Conservation (phyloP, 2,329 filamentous ascomycete species). For the Calonectria pauciramosa region DNA sequence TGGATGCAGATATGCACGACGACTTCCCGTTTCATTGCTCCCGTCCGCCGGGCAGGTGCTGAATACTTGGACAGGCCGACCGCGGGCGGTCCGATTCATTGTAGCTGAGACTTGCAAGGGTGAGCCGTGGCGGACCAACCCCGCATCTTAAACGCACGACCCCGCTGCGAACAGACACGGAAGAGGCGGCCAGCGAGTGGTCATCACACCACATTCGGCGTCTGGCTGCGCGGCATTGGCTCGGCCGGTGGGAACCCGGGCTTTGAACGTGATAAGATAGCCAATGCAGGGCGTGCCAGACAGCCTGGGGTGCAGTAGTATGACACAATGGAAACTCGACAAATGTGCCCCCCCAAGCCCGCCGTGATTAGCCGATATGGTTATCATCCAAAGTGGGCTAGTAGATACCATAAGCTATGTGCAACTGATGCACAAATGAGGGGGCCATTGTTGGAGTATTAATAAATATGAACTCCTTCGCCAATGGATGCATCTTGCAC, state of each 20-base stretch:
- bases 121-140: neutral
- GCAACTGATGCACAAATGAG: neutral
- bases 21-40: neutral
- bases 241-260: neutral
- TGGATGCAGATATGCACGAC: neutral
- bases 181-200: neutral
- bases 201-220: neutral
- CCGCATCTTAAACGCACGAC: neutral
- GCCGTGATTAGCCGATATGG: conserved; percentile 2
- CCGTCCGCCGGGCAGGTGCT: neutral
- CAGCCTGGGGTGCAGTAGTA: conserved; percentile 4
- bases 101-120: neutral
- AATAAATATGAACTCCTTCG: neutral
- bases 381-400: neutral
- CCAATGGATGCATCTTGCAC: neutral
- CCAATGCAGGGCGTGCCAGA: conserved; percentile 10
- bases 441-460: neutral
- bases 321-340: neutral
- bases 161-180: conserved; percentile 1
- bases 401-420: neutral
- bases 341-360: neutral
- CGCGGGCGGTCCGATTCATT: neutral
- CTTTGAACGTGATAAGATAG: neutral
- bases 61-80: neutral
- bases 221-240: neutral